Base-by-base conservation (phyloP, 257 asterid species). In the Solanum chiquidenum region DNA sequence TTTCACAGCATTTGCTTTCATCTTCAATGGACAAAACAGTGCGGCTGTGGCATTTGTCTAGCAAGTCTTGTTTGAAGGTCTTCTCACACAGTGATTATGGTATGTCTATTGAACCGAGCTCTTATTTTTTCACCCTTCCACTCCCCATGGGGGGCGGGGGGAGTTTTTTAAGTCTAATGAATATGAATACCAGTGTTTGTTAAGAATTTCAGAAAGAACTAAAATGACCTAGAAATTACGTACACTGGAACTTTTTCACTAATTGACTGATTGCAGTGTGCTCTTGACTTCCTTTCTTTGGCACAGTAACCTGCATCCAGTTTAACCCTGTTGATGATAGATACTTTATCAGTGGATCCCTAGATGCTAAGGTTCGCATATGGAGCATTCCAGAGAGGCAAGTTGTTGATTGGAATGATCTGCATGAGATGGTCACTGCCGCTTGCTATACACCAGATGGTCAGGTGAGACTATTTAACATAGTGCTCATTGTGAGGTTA, bases 401-500 rank as follows among this genome's bases (percentile, higher is more conserved):
- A 93, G 99, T 97, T 91, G 98, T 97, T 89, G 99, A 96, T 90
- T 97, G 99, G 99, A 94, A 88, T 90, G 99, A 97, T 93, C 91
- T 97, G 89, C 98, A 94, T 89, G 99, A 97, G 92, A 97, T 97
- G 99, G 99, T 97, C 89, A 97, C 99, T 88, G 98, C 99, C 40
- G 99, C 98, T 89, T 95, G 98, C 93, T 97, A 97, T 91, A 97
- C 98, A 42, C 99, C 98, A 3, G 98, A 97, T 93, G 99, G 99
- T 86, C 99, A 95, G 99, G 99, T 97, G 84, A 90, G 94, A 84
- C 87, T 85, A 73, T 72, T 37, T 64, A 74, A n/a, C 72, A 68
- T 85, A 31, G 64, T 2, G 64, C 64, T 87, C 23, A 49, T 44
- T 9, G n/a, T 83, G 79, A 37, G 66, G 62, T 88, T 84, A 69